Base-by-base conservation (phyloP, 192 early-diverging fungal genomes). In the Coemansia sp. region DNA sequence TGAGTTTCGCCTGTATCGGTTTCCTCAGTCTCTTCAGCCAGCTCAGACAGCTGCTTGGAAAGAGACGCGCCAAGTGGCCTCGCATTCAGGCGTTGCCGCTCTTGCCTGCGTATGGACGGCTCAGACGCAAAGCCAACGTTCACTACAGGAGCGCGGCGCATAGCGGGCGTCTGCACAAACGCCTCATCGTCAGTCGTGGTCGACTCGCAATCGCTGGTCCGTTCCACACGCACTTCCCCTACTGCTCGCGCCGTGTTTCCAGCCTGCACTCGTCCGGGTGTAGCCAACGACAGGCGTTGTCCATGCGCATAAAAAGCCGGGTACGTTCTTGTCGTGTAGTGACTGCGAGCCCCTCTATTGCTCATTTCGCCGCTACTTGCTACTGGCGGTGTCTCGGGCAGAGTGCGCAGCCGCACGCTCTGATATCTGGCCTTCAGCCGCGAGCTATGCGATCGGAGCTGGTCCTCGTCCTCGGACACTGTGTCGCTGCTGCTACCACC, bases 361-460 rank as follows among this genome's bases (percentile, higher is more conserved):
- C 48, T 27, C 27, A 43, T n/a, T 8, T 27, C 24, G 52, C 32
- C 15, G 15, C 29, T 8, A 5, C 27, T 19, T 7, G 6, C n/a
- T 8, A 53, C 33, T 7, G 52, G 52, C 32, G 52, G 52, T 3
- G 26, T 17, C 18, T 33, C 27, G 0, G 75, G 62, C 32, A 72
- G 22, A 11, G 68, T 34, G 34, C 69, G 65, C 22, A 72, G 22
- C 17, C 39, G 58, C n/a, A 58, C 43, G 34, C 57, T 69, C 15
- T 67, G 67, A 29, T 80, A 37, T 46, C 76, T 56, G 22, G 60
- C 44, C 9, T 36, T 50, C 19, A 63, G 38, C 35, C 68, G 67
- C 26, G 77, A 62, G 65, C 77, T 80, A 27, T 80, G 63, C 0
- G 77, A 63, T 19, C 77, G 63, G 46, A 80, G 65, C 7, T 72